Evolutionary conservation across 345 rosid species (phyloP).

Genomic region (Citrus medica): DNA sequence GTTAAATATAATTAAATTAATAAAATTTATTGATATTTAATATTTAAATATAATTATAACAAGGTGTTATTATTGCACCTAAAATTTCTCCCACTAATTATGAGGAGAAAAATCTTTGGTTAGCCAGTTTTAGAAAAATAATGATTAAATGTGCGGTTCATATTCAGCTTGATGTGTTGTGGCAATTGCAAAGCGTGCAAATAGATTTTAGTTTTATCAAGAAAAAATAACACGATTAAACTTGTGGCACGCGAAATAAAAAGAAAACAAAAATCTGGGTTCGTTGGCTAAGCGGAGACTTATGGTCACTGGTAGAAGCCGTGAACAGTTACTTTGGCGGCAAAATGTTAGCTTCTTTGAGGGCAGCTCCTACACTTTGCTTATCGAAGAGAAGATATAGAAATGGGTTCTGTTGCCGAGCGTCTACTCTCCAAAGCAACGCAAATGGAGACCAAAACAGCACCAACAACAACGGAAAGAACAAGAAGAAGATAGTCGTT

Average conservation of each 20-base stretch:
- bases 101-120: background rate
- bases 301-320: background rate
- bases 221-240: background rate
- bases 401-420: constrained; percentile 25
- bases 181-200: background rate
- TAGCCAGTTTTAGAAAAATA: background rate
- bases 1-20: too few relatives aligned
- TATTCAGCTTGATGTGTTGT: background rate
- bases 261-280: background rate
- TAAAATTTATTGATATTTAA: too few relatives aligned
- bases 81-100: too few relatives aligned
- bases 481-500: constrained; percentile 40
- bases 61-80: too few relatives aligned
- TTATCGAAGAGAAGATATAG: background rate
- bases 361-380: constrained; percentile 7
- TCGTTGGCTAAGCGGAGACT: background rate
- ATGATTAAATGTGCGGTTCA: background rate
- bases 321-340: background rate
- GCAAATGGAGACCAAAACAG: constrained; percentile 14
- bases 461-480: background rate
- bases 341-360: constrained; percentile 29
- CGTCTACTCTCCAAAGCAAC: constrained; percentile 7
- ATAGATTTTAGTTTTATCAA: background rate
- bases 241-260: background rate
- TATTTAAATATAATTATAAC: too few relatives aligned